Evolutionary conservation across 2,329 filamentous ascomycete species (phyloP).

Genomic region (Didymella exigua): DNA sequence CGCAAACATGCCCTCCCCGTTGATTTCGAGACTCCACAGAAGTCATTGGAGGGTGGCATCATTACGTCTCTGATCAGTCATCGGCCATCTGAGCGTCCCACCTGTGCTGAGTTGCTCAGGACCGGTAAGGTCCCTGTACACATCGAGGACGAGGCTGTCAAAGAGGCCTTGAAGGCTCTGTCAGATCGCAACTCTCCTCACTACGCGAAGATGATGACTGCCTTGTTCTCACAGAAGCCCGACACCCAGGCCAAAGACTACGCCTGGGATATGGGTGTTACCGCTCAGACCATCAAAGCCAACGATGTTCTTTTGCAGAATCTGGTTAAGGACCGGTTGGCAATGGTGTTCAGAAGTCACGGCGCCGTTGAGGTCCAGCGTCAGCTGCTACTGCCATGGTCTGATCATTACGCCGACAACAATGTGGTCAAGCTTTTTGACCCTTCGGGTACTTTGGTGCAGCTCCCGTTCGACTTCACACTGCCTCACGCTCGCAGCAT

Average conservation of each 20-base stretch:
- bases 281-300: conserved; percentile 41
- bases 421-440: conserved; percentile 83
- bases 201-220: conserved; percentile 86
- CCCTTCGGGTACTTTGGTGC: conserved; percentile 81
- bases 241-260: conserved; percentile 78
- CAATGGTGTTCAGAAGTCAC: conserved; percentile 82
- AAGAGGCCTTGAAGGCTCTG: conserved; percentile 79
- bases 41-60: conserved; percentile 72
- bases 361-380: conserved; percentile 83
- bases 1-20: conserved; percentile 71
- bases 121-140: conserved; percentile 87
- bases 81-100: conserved; percentile 80
- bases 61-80: conserved; percentile 81
- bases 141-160: conserved; percentile 90
- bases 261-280: conserved; percentile 54
- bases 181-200: conserved; percentile 84
- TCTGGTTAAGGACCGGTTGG: conserved; percentile 74
- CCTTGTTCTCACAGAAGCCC: conserved; percentile 74
- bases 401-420: conserved; percentile 70
- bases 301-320: conserved; percentile 71
- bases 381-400: conserved; percentile 79
- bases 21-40: conserved; percentile 74
- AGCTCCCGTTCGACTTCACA: conserved; percentile 92
- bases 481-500: conserved; percentile 85
- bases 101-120: conserved; percentile 79